phyloP scores from a whole-genome alignment of 169 alveolate genomes.

The Miamiensis avidus region DNA sequence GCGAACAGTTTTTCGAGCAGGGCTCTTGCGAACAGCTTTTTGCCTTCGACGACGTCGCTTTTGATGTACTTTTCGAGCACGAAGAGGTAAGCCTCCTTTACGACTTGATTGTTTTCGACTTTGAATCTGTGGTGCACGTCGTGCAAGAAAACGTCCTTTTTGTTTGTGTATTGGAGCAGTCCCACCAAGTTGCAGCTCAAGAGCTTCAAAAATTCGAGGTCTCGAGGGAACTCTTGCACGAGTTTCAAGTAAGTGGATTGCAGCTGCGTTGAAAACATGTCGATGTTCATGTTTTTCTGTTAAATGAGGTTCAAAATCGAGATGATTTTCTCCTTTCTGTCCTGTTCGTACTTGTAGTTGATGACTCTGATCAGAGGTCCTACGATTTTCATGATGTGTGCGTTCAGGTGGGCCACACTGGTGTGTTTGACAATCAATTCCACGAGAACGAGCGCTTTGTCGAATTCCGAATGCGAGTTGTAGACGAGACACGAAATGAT shows the following conservation, averaged over 20 bases:
- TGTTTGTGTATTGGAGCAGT: not conserved
- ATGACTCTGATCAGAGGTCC: conserved; percentile 29
- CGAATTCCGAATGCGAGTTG: not conserved
- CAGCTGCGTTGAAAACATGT: conserved; percentile 11
- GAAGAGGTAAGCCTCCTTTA: not conserved
- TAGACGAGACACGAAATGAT: not conserved
- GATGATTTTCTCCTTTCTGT: conserved; percentile 1
- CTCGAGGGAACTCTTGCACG: conserved; percentile 22
- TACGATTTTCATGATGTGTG: not conserved
- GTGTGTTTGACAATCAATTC: not conserved
- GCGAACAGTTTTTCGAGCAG: not conserved
- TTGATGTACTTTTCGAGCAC: not conserved
- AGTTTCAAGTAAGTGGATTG: conserved; percentile 11
- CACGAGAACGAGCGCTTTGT: not conserved
- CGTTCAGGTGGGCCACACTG: not conserved
- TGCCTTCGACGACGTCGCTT: not conserved
- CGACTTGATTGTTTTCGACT: not conserved
- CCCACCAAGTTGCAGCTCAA: conserved; percentile 4
- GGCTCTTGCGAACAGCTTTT: not conserved
- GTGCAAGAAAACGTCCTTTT: not conserved
- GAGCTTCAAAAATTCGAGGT: not conserved
- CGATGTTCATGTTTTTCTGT: not conserved
- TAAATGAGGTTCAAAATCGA: not conserved
- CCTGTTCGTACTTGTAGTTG: conserved; percentile 8
- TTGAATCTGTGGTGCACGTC: not conserved